Conservation (phyloP, 2,329 filamentous ascomycete species). For the Fusarium sp. region DNA sequence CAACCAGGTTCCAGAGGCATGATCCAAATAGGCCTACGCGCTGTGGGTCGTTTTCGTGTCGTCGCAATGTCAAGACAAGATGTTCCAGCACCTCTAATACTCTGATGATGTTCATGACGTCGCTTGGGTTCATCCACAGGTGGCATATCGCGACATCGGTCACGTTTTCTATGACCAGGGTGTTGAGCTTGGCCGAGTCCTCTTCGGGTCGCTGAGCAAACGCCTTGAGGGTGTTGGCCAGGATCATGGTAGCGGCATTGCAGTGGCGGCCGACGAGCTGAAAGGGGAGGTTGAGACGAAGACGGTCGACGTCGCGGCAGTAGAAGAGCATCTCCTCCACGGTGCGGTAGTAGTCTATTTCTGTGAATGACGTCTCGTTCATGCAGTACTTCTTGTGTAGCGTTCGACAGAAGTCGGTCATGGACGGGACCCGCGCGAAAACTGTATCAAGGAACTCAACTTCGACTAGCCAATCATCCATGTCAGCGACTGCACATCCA, state of each 20-base stretch:
- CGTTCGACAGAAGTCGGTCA: slow-evolving; percentile 58
- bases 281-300: slow-evolving; percentile 65
- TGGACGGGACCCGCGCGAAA: slow-evolving; percentile 59
- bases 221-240: slow-evolving; percentile 64
- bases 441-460: slow-evolving; percentile 60
- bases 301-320: slow-evolving; percentile 57
- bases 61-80: slow-evolving; percentile 60
- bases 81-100: slow-evolving; percentile 56
- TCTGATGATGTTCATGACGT: slow-evolving; percentile 61
- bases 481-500: slow-evolving; percentile 21
- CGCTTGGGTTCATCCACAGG: slow-evolving; percentile 63
- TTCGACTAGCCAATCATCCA: slow-evolving; percentile 54
- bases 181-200: slow-evolving; percentile 55
- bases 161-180: slow-evolving; percentile 63
- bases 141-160: slow-evolving; percentile 60
- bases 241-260: slow-evolving; percentile 61
- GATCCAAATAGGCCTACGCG: slow-evolving; percentile 55
- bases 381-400: slow-evolving; percentile 61
- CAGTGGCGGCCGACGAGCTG: slow-evolving; percentile 60
- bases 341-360: slow-evolving; percentile 57
- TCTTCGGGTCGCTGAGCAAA: slow-evolving; percentile 59
- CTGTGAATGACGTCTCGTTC: slow-evolving; percentile 61
- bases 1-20: slow-evolving; percentile 63
- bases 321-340: slow-evolving; percentile 57
- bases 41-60: slow-evolving; percentile 53